Evolutionary conservation across 257 asterid species (phyloP).

Genomic region (Jacaranda copaia): DNA sequence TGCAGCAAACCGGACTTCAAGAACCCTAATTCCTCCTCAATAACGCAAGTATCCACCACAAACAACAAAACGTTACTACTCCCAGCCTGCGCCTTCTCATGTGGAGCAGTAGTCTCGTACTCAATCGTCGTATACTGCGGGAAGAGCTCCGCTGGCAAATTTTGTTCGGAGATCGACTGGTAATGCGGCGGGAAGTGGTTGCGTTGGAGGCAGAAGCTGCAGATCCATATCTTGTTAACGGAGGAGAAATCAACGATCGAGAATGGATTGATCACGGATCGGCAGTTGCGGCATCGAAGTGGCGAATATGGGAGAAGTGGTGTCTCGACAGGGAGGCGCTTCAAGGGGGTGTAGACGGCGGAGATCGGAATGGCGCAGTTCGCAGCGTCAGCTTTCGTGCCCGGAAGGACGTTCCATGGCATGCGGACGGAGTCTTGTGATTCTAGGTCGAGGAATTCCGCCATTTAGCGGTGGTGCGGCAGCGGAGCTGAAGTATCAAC

Average conservation of each 20-base stretch:
- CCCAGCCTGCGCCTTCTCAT: constrained; percentile 50
- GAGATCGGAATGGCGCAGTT: constrained; percentile 93
- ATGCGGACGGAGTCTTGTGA: constrained; percentile 84
- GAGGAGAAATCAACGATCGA: constrained; percentile 90
- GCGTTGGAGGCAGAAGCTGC: constrained; percentile 88
- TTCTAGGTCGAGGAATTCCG: constrained; percentile 87
- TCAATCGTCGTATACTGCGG: constrained; percentile 92
- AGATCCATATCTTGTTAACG: constrained; percentile 87
- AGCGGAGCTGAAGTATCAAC: constrained; percentile 29
- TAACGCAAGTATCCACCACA: constrained; percentile 85
- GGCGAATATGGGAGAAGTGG: constrained; percentile 87
- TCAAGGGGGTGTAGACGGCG: constrained; percentile 88
- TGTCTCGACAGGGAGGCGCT: constrained; percentile 64
- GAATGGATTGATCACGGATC: constrained; percentile 93
- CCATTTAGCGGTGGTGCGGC: constrained; percentile 49
- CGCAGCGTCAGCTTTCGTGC: constrained; percentile 87
- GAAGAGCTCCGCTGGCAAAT: constrained; percentile 92
- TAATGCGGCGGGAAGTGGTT: constrained; percentile 88
- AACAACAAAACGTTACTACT: constrained; percentile 68
- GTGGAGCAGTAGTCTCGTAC: constrained; percentile 57
- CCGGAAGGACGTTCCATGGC: constrained; percentile 99
- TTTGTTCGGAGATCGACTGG: constrained; percentile 85
- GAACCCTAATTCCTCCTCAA: constrained; percentile 92
- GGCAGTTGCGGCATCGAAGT: constrained; percentile 93
- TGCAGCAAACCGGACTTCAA: constrained; percentile 83